These are phyloP conservation scores for Rhizopogon sp. DNA, from an alignment of 768 basidiomycete species.

Conservation along the genomic window DNA sequence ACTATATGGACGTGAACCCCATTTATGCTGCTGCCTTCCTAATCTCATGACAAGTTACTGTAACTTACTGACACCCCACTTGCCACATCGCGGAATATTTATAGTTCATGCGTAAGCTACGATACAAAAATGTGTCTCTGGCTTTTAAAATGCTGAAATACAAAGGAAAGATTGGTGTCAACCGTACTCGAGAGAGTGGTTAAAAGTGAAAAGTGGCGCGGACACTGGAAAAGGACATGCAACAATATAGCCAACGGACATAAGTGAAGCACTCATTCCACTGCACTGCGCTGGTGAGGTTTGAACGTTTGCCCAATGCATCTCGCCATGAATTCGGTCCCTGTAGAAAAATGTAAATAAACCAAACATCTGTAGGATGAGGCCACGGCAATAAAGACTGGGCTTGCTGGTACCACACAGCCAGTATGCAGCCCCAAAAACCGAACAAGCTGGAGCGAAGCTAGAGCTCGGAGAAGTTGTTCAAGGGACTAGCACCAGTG, in stretches of 20 bases:
- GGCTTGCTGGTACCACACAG: constrained; percentile 6
- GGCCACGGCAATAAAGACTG: constrained; percentile 12
- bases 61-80: neutral
- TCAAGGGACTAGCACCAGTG: constrained; percentile 2
- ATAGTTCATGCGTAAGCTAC: constrained; percentile 30
- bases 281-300: constrained; percentile 7
- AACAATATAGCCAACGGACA: constrained; percentile 15
- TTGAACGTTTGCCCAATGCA: constrained; percentile 11
- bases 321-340: constrained; percentile 18
- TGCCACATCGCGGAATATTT: constrained; percentile 15
- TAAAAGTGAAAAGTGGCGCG: constrained; percentile 2
- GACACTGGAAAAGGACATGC: constrained; percentile 7
- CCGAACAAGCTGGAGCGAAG: neutral
- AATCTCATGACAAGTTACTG: neutral
- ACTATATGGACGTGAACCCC: neutral
- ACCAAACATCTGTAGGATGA: constrained; percentile 13
- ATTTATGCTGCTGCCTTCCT: neutral
- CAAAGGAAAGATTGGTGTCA: constrained; percentile 8
- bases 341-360: constrained; percentile 31
- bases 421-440: constrained; percentile 1
- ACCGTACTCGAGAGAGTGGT: neutral
- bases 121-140: constrained; percentile 22
- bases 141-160: constrained; percentile 14
- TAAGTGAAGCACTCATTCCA: constrained; percentile 8
- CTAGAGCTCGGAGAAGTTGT: constrained; percentile 2